These are phyloP conservation scores for Blastobotrys capitulatus DNA, from an alignment of 1,139 yeast species.

Conservation along the genomic window DNA sequence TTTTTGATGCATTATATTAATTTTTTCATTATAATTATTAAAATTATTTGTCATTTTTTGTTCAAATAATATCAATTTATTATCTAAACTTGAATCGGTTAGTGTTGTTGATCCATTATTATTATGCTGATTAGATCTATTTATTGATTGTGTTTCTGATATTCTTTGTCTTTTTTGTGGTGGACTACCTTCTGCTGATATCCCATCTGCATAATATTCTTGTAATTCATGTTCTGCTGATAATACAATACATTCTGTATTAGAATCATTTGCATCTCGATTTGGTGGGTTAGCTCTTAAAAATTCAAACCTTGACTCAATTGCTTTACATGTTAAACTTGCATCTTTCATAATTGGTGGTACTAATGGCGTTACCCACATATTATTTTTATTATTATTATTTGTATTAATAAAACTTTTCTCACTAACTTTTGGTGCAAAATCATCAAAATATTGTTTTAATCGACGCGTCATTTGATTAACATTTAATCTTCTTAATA, in stretches of 20 bases:
- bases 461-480: conserved; percentile 3
- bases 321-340: background rate
- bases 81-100: background rate
- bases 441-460: conserved; percentile 1
- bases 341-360: conserved; percentile 4
- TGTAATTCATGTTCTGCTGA: background rate
- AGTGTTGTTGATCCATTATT: background rate
- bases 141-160: background rate
- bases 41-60: background rate
- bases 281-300: background rate
- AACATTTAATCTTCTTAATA: background rate
- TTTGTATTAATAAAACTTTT: background rate
- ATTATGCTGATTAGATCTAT: background rate
- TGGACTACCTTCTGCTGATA: background rate
- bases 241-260: background rate
- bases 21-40: background rate
- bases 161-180: background rate
- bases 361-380: conserved; percentile 2
- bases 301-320: conserved; percentile 2
- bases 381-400: background rate
- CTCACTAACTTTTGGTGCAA: background rate
- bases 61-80: background rate
- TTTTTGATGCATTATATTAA: background rate
- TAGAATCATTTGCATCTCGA: background rate
- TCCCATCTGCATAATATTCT: background rate